Evolutionary conservation across 2,329 filamentous ascomycete species (phyloP), one percentile per base, ranked within the genome.

Genomic region (Paecilomyces fulvus): DNA sequence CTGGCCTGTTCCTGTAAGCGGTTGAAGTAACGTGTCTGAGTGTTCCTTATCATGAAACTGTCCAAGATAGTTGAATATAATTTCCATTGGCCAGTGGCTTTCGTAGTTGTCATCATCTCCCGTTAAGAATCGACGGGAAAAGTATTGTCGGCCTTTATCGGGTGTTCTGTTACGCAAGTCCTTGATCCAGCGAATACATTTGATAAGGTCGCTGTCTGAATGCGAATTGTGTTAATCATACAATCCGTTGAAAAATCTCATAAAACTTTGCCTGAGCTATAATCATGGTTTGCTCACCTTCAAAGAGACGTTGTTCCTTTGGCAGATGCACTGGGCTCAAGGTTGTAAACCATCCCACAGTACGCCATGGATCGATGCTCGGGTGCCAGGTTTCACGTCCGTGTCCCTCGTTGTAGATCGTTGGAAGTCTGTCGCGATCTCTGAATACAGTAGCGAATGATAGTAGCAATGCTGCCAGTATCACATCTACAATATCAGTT

Each of bases 71-170:
- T 66, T 66, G 33, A 66, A 65, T 2, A 60, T 10, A 30, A 66
- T 61, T 51, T 66, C 64, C 55, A 62, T 59, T 8, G 58, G 62
- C 51, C 52, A 56, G 21, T 61, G 54, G 14, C 25, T 25, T 5
- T 51, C 20, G 43, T 57, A 60, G 21, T 58, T 59, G 43, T 72
- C 58, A 0, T 57, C 60, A 1, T 69, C 69, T 21, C 62, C 55
- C 33, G 60, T 71, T 51, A 72, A 63, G 53, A 69, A 68, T 4
- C 67, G 66, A 2, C 66, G 65, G 0, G 72, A 68, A 58, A 77
- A 77, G 59, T 76, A 76, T 0, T 67, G 63, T 33, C 65, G 62
- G 0, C 74, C 75, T 54, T 76, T 74, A 17, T 62, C 63, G 0
- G 70, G 69, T 1, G 71, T 63, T 8, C 58, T 63, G 8, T 70